Conservation (phyloP, 169 alveolate species). For the Perkinsus marinus region DNA sequence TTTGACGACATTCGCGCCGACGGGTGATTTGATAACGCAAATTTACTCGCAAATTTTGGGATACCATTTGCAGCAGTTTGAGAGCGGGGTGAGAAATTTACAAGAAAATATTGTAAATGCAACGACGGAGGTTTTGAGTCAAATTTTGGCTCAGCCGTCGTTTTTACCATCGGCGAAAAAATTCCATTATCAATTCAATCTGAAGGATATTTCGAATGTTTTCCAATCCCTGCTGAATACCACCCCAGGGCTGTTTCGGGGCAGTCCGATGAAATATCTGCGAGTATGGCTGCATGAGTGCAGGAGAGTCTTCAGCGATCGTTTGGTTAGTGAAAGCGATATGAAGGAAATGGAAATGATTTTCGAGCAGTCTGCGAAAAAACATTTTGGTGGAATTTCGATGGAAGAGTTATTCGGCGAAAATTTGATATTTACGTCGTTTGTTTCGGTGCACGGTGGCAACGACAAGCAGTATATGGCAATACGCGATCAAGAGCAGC, state of each 20-base stretch:
- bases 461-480: conserved; percentile 58
- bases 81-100: conserved; percentile 46
- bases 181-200: conserved; percentile 89
- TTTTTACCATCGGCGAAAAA: conserved; percentile 83
- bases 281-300: conserved; percentile 86
- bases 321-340: conserved; percentile 68
- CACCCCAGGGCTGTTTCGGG: conserved; percentile 55
- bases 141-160: conserved; percentile 49
- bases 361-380: conserved; percentile 44
- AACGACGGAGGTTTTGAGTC: conserved; percentile 40
- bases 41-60: conserved; percentile 65
- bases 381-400: conserved; percentile 41
- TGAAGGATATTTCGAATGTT: conserved; percentile 75
- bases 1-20: conserved; percentile 65
- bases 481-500: conserved; percentile 52
- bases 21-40: conserved; percentile 56
- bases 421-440: conserved; percentile 64
- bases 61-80: conserved; percentile 70
- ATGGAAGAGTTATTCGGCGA: conserved; percentile 45
- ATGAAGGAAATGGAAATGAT: conserved; percentile 51
- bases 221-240: conserved; percentile 75
- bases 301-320: conserved; percentile 79
- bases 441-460: conserved; percentile 72
- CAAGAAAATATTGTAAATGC: conserved; percentile 39
- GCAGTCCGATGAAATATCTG: conserved; percentile 54